phyloP scores from a whole-genome alignment of 2,329 filamentous ascomycete species.

The Fonsecaea pugnacius region DNA sequence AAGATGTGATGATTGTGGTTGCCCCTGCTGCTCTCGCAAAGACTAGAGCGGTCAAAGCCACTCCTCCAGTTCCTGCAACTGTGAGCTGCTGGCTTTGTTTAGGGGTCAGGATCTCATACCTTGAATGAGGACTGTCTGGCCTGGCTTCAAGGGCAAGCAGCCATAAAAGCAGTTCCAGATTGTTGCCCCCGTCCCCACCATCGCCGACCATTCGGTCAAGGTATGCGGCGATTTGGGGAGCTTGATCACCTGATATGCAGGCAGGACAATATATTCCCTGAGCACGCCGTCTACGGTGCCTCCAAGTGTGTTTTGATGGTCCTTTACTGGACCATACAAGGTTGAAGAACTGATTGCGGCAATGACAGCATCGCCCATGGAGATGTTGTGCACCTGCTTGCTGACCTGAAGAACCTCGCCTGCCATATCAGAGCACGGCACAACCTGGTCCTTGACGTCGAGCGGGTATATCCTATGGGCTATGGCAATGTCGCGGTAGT shows the following conservation, averaged over 20 bases:
- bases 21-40: slow-evolving; percentile 54
- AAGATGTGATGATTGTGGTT: slow-evolving; percentile 56
- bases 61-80: slow-evolving; percentile 52
- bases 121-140: slow-evolving; percentile 47
- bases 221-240: slow-evolving; percentile 45
- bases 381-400: slow-evolving; percentile 41
- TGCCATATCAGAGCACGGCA: slow-evolving; percentile 49
- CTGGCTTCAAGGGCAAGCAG: slow-evolving; percentile 47
- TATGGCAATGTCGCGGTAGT: slow-evolving; percentile 57
- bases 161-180: slow-evolving; percentile 57
- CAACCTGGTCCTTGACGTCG: slow-evolving; percentile 40
- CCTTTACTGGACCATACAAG: slow-evolving; percentile 45
- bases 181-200: slow-evolving; percentile 53
- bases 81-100: neutral
- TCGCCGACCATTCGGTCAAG: slow-evolving; percentile 45
- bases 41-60: slow-evolving; percentile 51
- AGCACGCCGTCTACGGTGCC: slow-evolving; percentile 48
- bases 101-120: slow-evolving; percentile 23
- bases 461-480: slow-evolving; percentile 50
- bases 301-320: slow-evolving; percentile 36
- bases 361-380: slow-evolving; percentile 45
- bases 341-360: slow-evolving; percentile 47
- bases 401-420: slow-evolving; percentile 46
- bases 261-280: slow-evolving; percentile 50
- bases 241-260: slow-evolving; percentile 47